A percentile compares a stretch with the other conserved stretches of the same genome.
These are phyloP conservation scores for Penicillium bialowiezense DNA, from an alignment of 495 filamentous ascomycete genomes.

Conservation along the genomic window DNA sequence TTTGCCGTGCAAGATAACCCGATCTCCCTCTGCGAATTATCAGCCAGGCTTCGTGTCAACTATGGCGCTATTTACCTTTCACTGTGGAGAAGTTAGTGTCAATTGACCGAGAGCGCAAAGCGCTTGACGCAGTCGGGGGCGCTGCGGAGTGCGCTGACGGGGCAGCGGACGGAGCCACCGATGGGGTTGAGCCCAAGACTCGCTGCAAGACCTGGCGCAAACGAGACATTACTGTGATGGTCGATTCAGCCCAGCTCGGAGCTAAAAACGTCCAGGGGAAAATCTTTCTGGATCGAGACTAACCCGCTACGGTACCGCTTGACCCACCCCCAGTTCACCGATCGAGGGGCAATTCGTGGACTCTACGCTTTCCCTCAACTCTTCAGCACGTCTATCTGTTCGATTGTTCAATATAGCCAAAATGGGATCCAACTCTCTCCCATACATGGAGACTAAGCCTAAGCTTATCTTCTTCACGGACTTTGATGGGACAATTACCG, in stretches of 20 bases:
- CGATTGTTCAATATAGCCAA: constrained; percentile 2
- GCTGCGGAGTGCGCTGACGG: too few relatives aligned
- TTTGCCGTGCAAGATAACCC: constrained; percentile 51
- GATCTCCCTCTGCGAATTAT: constrained; percentile 52
- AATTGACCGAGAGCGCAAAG: constrained; percentile 26
- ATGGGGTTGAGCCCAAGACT: constrained; percentile 21
- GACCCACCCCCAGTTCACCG: constrained; percentile 10
- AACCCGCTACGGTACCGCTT: constrained; percentile 12
- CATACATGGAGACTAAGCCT: constrained; percentile 60
- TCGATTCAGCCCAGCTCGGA: constrained; percentile 1
- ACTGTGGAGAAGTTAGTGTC: constrained; percentile 42
- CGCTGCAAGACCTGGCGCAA: constrained; percentile 35
- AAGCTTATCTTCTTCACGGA: constrained; percentile 97
- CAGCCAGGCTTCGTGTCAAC: neutral
- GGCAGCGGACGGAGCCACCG: constrained; percentile 9
- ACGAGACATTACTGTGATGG: constrained; percentile 33
- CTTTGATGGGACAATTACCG: constrained; percentile 94
- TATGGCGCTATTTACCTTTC: constrained; percentile 26
- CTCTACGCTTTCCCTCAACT: neutral
- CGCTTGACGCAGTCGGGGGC: too few relatives aligned
- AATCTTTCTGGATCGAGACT: constrained; percentile 12
- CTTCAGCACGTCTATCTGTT: constrained; percentile 4
- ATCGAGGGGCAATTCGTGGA: constrained; percentile 16
- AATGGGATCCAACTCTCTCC: constrained; percentile 40
- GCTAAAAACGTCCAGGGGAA: constrained; percentile 14